Evolutionary conservation across 306 rosid species (phyloP).

Genomic region (Pyrus bretschneideri): DNA sequence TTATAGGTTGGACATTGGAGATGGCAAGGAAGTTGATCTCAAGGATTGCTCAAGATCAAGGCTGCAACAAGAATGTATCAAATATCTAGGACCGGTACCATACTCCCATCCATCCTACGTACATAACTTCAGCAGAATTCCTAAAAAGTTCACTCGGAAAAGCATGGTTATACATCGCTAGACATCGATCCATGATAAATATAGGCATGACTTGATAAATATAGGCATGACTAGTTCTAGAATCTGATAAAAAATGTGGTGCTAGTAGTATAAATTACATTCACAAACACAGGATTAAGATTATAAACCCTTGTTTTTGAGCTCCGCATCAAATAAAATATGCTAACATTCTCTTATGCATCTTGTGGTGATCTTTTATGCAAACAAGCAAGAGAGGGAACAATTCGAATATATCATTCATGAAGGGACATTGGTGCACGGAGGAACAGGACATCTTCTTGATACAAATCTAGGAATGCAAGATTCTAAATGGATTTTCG

Average conservation of each 20-base stretch:
- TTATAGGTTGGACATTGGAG: constrained; percentile 41
- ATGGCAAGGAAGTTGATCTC: constrained; percentile 38
- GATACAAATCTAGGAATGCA: constrained; percentile 22
- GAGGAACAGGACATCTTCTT: constrained; percentile 22
- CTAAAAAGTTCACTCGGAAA: too few relatives aligned
- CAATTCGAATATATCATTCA: constrained; percentile 26
- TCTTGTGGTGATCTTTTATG: constrained; percentile 1
- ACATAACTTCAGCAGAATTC: not conserved
- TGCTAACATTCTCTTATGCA: not conserved
- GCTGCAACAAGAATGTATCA: constrained; percentile 39
- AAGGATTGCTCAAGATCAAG: constrained; percentile 28
- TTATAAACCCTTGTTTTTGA: too few relatives aligned
- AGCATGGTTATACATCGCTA: too few relatives aligned
- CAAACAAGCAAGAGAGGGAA: constrained; percentile 32
- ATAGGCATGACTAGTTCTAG: too few relatives aligned
- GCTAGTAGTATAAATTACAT: too few relatives aligned
- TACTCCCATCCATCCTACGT: not conserved
- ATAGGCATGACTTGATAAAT: too few relatives aligned
- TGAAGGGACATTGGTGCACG: constrained; percentile 30
- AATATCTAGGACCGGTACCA: constrained; percentile 38
- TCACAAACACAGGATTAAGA: too few relatives aligned
- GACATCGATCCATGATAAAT: too few relatives aligned
- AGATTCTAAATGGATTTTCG: constrained; percentile 35
- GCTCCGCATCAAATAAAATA: too few relatives aligned
- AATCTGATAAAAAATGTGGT: too few relatives aligned